phyloP scores from a whole-genome alignment of 192 early-diverging fungal species.

The Obelidium mucronatum region DNA sequence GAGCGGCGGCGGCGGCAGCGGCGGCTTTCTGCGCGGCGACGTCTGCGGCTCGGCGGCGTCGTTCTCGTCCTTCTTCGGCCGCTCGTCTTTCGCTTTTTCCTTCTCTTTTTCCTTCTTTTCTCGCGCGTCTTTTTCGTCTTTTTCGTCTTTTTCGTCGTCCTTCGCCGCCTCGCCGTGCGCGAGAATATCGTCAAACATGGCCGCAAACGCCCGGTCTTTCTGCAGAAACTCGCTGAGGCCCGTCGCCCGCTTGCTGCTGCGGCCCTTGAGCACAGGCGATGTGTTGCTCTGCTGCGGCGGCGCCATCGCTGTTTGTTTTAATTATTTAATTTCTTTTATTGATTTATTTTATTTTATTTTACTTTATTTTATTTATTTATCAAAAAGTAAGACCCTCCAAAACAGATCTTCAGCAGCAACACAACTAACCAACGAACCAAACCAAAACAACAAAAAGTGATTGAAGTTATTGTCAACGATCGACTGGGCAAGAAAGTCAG shows the following conservation, averaged over 20 bases:
- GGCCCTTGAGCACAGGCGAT: too few relatives aligned
- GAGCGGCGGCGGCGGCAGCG: conserved; percentile 59
- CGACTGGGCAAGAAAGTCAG: conserved; percentile 89
- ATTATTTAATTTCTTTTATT: neutral
- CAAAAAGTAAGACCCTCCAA: neutral
- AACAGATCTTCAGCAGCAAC: neutral
- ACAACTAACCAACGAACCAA: too few relatives aligned
- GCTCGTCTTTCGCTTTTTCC: too few relatives aligned
- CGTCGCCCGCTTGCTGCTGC: neutral
- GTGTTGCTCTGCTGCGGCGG: neutral
- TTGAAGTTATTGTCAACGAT: conserved; percentile 82
- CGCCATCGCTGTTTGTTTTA: neutral
- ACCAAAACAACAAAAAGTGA: conserved; percentile 13
- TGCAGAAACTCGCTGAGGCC: neutral
- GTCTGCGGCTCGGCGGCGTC: too few relatives aligned
- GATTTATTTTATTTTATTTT: neutral
- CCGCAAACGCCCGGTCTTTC: neutral
- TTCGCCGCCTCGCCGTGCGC: neutral
- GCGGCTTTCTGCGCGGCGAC: too few relatives aligned
- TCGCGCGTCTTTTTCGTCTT: neutral
- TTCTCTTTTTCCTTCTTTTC: too few relatives aligned
- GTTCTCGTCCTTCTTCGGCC: too few relatives aligned
- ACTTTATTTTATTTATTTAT: neutral
- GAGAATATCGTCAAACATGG: neutral
- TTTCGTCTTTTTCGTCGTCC: neutral